These are phyloP conservation scores for Xylaria acuta DNA, from an alignment of 495 filamentous ascomycete genomes.

Conservation along the genomic window DNA sequence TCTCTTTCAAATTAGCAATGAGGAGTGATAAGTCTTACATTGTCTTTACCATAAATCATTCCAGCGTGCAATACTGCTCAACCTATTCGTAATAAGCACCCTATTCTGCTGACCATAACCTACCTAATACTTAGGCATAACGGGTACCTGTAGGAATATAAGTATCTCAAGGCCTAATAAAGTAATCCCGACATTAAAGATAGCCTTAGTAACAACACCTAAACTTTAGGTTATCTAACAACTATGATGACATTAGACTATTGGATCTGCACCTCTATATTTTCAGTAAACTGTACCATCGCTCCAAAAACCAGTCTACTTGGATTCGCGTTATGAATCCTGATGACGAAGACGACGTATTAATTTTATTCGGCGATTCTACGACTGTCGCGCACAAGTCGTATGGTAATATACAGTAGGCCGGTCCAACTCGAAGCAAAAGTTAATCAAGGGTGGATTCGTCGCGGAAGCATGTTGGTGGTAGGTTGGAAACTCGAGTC, in stretches of 20 bases:
- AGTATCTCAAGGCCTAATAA: not conserved
- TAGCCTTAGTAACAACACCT: no score
- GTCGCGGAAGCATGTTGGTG: not conserved
- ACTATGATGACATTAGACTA: no score
- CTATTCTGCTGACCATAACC: not conserved
- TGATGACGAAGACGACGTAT: not conserved
- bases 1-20: not conserved
- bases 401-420: not conserved
- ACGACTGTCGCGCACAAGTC: not conserved
- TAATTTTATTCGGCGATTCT: not conserved
- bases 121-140: no score
- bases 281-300: not conserved
- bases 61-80: not conserved
- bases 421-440: not conserved
- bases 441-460: not conserved
- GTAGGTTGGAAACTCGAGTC: not conserved
- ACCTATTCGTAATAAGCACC: not conserved
- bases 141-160: no score
- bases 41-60: not conserved
- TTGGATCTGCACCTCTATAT: no score
- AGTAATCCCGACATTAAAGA: no score
- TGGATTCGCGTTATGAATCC: not conserved
- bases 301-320: not conserved
- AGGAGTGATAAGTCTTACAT: not conserved
- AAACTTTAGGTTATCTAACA: no score